Evolutionary conservation across 805 yeast species (phyloP).

Genomic region (Starmera pachycereana): DNA sequence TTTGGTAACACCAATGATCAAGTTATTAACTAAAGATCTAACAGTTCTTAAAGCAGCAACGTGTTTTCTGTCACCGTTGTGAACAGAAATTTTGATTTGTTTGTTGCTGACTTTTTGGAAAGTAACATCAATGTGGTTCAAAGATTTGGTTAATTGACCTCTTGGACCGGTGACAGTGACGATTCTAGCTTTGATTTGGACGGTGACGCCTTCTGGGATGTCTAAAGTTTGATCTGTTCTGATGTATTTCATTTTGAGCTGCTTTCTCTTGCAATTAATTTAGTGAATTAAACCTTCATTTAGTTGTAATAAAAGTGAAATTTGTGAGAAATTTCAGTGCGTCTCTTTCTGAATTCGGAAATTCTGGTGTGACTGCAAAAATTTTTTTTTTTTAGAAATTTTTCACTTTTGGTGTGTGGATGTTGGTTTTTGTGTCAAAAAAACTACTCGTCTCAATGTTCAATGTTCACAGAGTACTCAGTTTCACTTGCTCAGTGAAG

Average conservation of each 20-base stretch:
- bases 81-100: slow-evolving; percentile 81
- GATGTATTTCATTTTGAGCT: slow-evolving; percentile 63
- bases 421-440: no score
- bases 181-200: slow-evolving; percentile 83
- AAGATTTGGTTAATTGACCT: slow-evolving; percentile 84
- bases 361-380: no score
- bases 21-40: slow-evolving; percentile 87
- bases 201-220: slow-evolving; percentile 88
- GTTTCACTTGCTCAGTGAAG: no score
- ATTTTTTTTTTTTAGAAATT: no score
- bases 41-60: slow-evolving; percentile 99
- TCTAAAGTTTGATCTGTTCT: slow-evolving; percentile 78
- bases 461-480: no score
- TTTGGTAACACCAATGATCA: slow-evolving; percentile 97
- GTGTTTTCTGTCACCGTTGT: slow-evolving; percentile 99
- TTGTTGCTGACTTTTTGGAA: slow-evolving; percentile 33
- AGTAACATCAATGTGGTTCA: slow-evolving; percentile 91
- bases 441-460: no score
- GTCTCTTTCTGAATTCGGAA: no score
- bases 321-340: no score
- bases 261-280: not conserved
- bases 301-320: no score
- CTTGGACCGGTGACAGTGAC: slow-evolving; percentile 95
- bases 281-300: no score
- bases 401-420: no score